Evolutionary conservation across 805 yeast species (phyloP).

Genomic region (Candida piceae): DNA sequence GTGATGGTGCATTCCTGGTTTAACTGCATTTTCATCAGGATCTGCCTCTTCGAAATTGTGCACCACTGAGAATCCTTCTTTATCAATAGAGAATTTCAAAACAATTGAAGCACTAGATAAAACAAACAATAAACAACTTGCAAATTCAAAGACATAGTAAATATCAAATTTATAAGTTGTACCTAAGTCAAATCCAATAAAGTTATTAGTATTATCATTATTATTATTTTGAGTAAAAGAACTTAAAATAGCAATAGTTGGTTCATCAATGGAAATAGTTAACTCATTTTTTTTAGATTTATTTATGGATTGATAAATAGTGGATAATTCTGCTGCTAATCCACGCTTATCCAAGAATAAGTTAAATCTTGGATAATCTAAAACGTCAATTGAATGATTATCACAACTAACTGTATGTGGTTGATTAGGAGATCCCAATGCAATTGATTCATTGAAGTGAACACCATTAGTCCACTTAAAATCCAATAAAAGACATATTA

Average conservation of each 20-base stretch:
- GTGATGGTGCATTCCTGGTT: constrained; percentile 11
- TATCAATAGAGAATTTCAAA: constrained; percentile 35
- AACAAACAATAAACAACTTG: constrained; percentile 45
- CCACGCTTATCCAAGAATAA: constrained; percentile 27
- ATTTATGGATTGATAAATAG: constrained; percentile 6
- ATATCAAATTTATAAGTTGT: constrained; percentile 41
- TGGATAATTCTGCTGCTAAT: constrained; percentile 24
- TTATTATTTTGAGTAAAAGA: constrained; percentile 3
- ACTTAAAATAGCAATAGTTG: constrained; percentile 17
- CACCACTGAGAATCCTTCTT: constrained; percentile 15
- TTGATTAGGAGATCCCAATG: constrained; percentile 1
- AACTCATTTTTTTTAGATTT: constrained; percentile 7
- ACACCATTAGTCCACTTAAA: constrained; percentile 33
- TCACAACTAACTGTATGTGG: constrained; percentile 2
- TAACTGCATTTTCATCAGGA: constrained; percentile 4
- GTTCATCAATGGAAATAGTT: constrained; percentile 23
- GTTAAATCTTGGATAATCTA: constrained; percentile 14
- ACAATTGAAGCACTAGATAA: constrained; percentile 43
- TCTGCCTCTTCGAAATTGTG: constrained; percentile 5
- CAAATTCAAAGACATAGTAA: constrained; percentile 52
- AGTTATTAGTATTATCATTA: constrained; percentile 1
- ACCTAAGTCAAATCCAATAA: constrained; percentile 19
- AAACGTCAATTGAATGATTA: constrained; percentile 5
- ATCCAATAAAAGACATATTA: constrained; percentile 26
- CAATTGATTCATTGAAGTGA: constrained; percentile 1